Base-by-base conservation (phyloP, 768 basidiomycete genomes). In the Tricholoma sp. region DNA sequence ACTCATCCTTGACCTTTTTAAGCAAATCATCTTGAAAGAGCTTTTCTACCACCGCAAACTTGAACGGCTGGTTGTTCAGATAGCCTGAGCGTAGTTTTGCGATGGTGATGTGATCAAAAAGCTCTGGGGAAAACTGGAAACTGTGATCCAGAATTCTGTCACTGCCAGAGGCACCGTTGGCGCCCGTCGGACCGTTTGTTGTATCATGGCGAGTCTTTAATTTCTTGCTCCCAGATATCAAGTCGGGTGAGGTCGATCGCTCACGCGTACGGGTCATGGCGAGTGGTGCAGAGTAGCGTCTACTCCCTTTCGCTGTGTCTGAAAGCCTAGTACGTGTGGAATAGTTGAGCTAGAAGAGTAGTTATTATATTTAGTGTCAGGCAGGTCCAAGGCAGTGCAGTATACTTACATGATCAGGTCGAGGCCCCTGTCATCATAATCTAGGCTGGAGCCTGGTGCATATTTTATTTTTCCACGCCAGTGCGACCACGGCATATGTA, bases 21-120 rank as follows among this genome's bases (percentile, higher is more conserved):
- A 98, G 78, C 28, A 98, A 79, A 6, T 87, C 87, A 61, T 94
- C 88, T 63, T 88, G 85, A 70, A 98, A 89, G 17, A 98, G 78
- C 63, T 86, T 82, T 50, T 88, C 84, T 54, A 97, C 80, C 51
- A 91, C 77, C 15, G 84, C 84, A 72, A 95, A 85, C 70, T 88
- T 90, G 81, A 86, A 98, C 0, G 94, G 94, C 53, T 76, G 66
- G 62, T 76, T 85, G 6, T 72, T 61, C 11, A 68, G 61, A 70
- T 97, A 96, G 41, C 73, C 69, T 11, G 73, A 61, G 61, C 81
- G 74, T 36, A 93, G 74, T 17, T 73, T 68, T 32, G 83, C 74
- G 59, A 88, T 76, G 59, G 77, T 83, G 51, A 75, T 67, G 53
- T 78, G 76, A 56, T 83, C 77, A 58, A 93, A 81, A 47, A 93